Base-by-base conservation (phyloP, 345 rosid genomes). In the Hirschfeldia incana region DNA sequence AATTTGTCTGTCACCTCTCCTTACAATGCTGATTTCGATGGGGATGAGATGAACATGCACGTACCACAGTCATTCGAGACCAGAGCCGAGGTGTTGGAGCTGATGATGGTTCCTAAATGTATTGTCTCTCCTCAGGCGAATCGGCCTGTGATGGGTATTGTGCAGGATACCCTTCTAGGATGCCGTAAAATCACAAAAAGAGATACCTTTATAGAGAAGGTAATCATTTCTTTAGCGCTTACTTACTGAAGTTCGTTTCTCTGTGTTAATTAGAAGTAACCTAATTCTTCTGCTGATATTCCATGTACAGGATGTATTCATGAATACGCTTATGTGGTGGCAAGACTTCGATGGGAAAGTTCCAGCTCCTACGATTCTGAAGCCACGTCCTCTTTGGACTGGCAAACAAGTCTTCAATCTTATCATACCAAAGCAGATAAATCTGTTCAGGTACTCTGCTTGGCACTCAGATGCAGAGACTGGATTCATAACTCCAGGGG, bases 31-130 rank as follows among this genome's bases (percentile, higher is more conserved):
- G 98, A 92, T 85, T 94, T 94, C 88, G 98, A 94, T 80, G 98
- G 98, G 74, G 98, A 94, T 89, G 98, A 94, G 88, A 94, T 94
- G 98, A 94, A 94, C 75, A 94, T 94, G 98, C 98, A 92, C 63
- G 98, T 92, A 32, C 98, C 98, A 36, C 98, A 94, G 69, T 94
- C 94, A 77, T 94, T 91, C 66, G 98, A 93, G 88, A 91, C 99
- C 67, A 86, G 98, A 86, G 99, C 99, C 2, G 99, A 94, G 83
- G 99, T 94, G 3, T 72, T 91, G 79, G 99, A 94, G 86, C 87
- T 94, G 73, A 94, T 94, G 99, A 92, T 94, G 99, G 99, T 94
- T 74, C 99, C 99, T 13, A 94, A 93, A 79, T 92, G 99, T 82
- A 93, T 94, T 65, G 99, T 94, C 17, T 92, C 98, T n/a, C 98